phyloP scores from a whole-genome alignment of 192 early-diverging fungal genomes.

The Coemansia sp. region DNA sequence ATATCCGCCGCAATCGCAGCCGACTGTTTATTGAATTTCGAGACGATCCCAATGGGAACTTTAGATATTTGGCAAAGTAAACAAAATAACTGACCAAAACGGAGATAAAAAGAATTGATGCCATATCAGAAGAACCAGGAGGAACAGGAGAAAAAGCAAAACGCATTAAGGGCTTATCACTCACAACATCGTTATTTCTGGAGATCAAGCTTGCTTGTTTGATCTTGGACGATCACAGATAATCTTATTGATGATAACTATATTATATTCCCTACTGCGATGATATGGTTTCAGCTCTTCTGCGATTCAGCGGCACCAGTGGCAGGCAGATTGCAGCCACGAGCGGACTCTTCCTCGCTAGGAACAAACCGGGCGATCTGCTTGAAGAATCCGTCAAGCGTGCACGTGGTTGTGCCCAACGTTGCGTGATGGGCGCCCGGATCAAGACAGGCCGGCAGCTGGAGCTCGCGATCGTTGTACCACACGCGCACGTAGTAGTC shows the following conservation, averaged over 20 bases:
- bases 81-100: too few relatives aligned
- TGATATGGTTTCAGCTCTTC: not conserved
- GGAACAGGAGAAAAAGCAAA: too few relatives aligned
- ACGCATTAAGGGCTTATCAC: too few relatives aligned
- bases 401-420: conserved; percentile 41
- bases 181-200: too few relatives aligned
- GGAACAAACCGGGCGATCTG: conserved; percentile 41
- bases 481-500: conserved; percentile 57
- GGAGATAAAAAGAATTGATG: too few relatives aligned
- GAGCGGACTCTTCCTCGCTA: conserved; percentile 24
- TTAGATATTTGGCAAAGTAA: too few relatives aligned
- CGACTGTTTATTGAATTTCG: too few relatives aligned
- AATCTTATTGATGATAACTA: not conserved
- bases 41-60: too few relatives aligned
- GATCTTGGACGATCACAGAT: too few relatives aligned
- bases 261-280: not conserved
- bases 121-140: too few relatives aligned
- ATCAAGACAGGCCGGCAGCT: conserved; percentile 48
- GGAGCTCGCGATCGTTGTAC: conserved; percentile 41
- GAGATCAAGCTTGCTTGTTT: too few relatives aligned
- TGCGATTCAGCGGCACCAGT: not conserved
- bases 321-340: conserved; percentile 8
- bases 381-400: conserved; percentile 55
- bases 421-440: conserved; percentile 47
- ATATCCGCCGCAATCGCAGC: too few relatives aligned